Percentiles rank a stretch among this genome's conserved stretches.
These are phyloP conservation scores for Alternaria longipes DNA, from an alignment of 2,329 filamentous ascomycete genomes.

Conservation along the genomic window DNA sequence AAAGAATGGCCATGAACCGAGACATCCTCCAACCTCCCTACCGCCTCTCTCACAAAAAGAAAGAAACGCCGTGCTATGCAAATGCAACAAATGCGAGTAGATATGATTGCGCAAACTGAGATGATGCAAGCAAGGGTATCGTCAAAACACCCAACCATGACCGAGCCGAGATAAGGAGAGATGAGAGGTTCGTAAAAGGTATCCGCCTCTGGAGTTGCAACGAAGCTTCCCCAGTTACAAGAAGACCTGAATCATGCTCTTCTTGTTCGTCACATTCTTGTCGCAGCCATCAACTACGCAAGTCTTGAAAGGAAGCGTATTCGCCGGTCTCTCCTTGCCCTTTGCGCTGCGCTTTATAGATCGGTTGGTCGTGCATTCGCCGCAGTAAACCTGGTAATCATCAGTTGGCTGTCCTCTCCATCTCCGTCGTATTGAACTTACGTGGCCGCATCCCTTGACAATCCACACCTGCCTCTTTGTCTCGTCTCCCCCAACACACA, in stretches of 20 bases:
- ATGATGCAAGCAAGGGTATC: conserved; percentile 20
- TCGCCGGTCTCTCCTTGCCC: conserved; percentile 48
- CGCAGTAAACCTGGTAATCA: conserved; percentile 60
- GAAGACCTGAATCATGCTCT: conserved; percentile 54
- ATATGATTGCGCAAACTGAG: background rate
- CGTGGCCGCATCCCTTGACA: conserved; percentile 89
- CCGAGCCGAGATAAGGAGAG: background rate
- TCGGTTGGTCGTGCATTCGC: conserved; percentile 58
- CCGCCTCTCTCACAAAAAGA: background rate
- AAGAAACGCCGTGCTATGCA: conserved; percentile 30
- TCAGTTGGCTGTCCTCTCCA: background rate
- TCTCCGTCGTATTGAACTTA: conserved; percentile 59
- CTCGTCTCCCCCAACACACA: conserved; percentile 75
- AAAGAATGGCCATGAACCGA: too few species aligned
- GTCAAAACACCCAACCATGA: conserved; percentile 15
- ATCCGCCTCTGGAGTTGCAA: too few species aligned
- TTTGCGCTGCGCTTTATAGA: conserved; percentile 49
- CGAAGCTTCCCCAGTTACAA: conserved; percentile 33
- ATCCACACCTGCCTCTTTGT: conserved; percentile 91
- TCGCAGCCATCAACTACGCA: conserved; percentile 59
- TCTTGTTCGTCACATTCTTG: conserved; percentile 44
- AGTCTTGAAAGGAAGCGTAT: conserved; percentile 53
- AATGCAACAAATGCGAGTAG: conserved; percentile 19
- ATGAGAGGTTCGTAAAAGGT: background rate
- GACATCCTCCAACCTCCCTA: too few species aligned